phyloP scores from a whole-genome alignment of 805 yeast species.

The Geotrichum ghanense region DNA sequence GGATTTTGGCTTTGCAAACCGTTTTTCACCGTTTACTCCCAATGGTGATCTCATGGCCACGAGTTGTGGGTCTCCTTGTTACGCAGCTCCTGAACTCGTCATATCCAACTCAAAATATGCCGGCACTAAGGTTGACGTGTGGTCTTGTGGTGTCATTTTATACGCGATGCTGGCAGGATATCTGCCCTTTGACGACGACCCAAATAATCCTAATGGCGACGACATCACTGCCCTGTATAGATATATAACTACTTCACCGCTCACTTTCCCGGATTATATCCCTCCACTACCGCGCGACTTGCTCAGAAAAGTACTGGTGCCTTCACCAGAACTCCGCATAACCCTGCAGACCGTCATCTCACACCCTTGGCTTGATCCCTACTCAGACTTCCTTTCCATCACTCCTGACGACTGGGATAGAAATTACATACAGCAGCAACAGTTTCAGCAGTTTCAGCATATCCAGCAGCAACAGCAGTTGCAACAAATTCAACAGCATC shows the following conservation, averaged over 20 bases:
- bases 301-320: constrained; percentile 64
- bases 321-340: constrained; percentile 74
- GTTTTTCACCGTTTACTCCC: constrained; percentile 36
- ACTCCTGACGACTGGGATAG: constrained; percentile 89
- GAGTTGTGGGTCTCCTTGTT: constrained; percentile 95
- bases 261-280: constrained; percentile 92
- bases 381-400: constrained; percentile 68
- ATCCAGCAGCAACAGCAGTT: neutral
- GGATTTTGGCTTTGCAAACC: constrained; percentile 95
- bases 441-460: neutral
- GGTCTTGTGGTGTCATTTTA: constrained; percentile 93
- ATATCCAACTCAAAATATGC: constrained; percentile 78
- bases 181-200: constrained; percentile 95
- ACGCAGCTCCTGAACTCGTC: constrained; percentile 96
- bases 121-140: constrained; percentile 87
- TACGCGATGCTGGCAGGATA: constrained; percentile 97
- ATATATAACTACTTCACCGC: constrained; percentile 81
- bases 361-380: constrained; percentile 82
- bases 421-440: neutral
- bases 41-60: constrained; percentile 73
- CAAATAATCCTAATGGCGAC: constrained; percentile 90
- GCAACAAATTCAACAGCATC: constrained; percentile 1
- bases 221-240: constrained; percentile 84
- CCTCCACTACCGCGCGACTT: constrained; percentile 86
- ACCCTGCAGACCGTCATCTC: constrained; percentile 55